Base-by-base conservation (phyloP, 169 alveolate species). In the Plasmodium sp. region DNA sequence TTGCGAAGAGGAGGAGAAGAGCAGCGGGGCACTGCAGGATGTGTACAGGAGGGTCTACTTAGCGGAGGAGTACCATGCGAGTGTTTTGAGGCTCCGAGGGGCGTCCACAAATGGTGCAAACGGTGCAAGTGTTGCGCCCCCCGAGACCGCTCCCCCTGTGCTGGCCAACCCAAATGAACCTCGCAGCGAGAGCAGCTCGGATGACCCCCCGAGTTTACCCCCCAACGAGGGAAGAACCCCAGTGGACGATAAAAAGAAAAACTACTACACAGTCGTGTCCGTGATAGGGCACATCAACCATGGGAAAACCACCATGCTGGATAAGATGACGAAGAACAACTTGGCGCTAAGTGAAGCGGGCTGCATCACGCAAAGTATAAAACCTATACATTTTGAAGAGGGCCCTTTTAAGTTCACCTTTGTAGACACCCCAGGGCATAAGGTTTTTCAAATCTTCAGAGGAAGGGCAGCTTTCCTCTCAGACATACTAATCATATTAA, bases 211-310 rank as follows among this genome's bases (percentile, higher is more conserved):
- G 84, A 0, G 51, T 81, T 95, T 72, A 9, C 45, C 43, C 16
- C 81, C 79, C 4, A 71, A 31, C 33, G 85, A 51, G 12, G 5
- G 84, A n/a, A 77, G 77, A 27, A 93, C 48, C 67, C 73, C 27
- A 81, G 31, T 3, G 67, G 51, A 22, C 7, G 77, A 79, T 31
- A 80, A 72, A 67, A 67, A 67, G 7, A 79, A 88, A 31, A 75
- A 71, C 41, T 92, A 95, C 12, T 83, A 96, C 22, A 97, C 98
- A 1, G 98, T 97, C 10, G 93, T 96, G 16, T 95, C 97, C 3
- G 94, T 97, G n/a, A 93, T 97, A n/a, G 98, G 98, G 7, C 98
- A 97, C 82, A 96, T 96, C 92, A 96, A 96, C 84, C 98, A 97
- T 92, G 98, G 98, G 27, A 97, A 97, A 93, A 96, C 98, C n/a